phyloP scores from a whole-genome alignment of 2,329 filamentous ascomycete species.

The Neonectria punicea region DNA sequence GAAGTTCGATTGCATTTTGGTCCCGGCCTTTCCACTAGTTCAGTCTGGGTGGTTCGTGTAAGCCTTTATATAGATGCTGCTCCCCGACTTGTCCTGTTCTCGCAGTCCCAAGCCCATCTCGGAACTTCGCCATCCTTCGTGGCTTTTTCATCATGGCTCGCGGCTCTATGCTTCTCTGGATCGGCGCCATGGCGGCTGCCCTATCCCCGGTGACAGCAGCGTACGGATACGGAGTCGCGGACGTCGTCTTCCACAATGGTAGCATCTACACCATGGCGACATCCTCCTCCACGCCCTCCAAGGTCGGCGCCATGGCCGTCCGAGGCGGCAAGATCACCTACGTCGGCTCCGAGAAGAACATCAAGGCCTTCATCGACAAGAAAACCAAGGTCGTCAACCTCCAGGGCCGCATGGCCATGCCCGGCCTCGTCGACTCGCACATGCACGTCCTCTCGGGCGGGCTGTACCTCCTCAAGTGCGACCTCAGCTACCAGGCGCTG shows the following conservation, averaged over 20 bases:
- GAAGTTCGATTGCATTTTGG: not conserved
- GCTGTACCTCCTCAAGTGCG: conserved; percentile 39
- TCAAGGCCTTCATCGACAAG: conserved; percentile 36
- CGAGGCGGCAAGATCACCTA: conserved; percentile 36
- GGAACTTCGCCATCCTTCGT: not conserved
- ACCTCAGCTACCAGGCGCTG: conserved; percentile 42
- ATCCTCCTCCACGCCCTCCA: conserved; percentile 9
- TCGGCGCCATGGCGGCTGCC: conserved; percentile 13
- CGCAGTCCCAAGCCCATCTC: not conserved
- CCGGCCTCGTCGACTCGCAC: conserved; percentile 43
- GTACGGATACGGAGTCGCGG: conserved; percentile 20
- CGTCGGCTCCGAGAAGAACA: conserved; percentile 31
- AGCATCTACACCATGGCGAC: conserved; percentile 40
- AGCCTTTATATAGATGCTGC: not conserved
- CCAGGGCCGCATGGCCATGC: conserved; percentile 45
- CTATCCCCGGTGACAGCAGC: conserved; percentile 3
- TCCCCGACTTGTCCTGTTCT: not conserved
- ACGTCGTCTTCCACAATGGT: conserved; percentile 43
- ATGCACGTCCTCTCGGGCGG: conserved; percentile 42
- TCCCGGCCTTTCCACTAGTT: no score
- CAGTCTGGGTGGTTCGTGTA: no score
- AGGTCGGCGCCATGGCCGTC: conserved; percentile 35
- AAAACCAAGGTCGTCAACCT: conserved; percentile 41
- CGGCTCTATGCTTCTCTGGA: not conserved
- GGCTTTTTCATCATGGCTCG: not conserved